Evolutionary conservation across 2,329 filamentous ascomycete genomes (phyloP).

Genomic region (Acephala macrosclerotiorum): DNA sequence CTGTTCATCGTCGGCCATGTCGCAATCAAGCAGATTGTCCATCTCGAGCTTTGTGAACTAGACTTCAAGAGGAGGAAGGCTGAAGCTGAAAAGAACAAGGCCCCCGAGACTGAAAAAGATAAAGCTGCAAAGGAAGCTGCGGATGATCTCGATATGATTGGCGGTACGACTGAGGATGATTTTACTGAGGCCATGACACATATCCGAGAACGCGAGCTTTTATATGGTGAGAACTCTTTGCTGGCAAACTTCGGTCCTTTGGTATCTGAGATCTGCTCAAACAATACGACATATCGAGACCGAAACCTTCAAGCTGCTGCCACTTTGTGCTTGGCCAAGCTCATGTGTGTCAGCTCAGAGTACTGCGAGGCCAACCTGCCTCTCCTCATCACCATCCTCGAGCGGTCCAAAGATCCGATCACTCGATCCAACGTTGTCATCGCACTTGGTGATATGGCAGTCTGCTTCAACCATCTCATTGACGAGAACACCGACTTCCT

Average conservation of each 20-base stretch:
- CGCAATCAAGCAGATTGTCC: constrained; percentile 98
- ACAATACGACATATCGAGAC: constrained; percentile 91
- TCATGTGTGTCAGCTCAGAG: constrained; percentile 97
- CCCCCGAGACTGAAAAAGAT: constrained; percentile 52
- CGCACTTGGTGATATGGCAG: constrained; percentile 97
- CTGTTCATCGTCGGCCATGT: constrained; percentile 96
- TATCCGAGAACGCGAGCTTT: constrained; percentile 83
- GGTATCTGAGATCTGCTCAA: constrained; percentile 91
- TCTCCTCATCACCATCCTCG: constrained; percentile 96
- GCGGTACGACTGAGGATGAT: constrained; percentile 93
- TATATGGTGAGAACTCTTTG: constrained; percentile 84
- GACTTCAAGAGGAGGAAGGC: constrained; percentile 98
- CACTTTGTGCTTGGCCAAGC: constrained; percentile 92
- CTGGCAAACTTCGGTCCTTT: constrained; percentile 91
- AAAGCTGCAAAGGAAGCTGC: constrained; percentile 71
- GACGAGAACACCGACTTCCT: constrained; percentile 99
- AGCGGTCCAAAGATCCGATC: constrained; percentile 89
- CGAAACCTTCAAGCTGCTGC: constrained; percentile 91
- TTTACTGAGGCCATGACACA: constrained; percentile 88
- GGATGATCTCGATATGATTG: constrained; percentile 95
- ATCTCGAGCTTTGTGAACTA: constrained; percentile 94
- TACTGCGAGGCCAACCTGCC: constrained; percentile 95
- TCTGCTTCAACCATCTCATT: constrained; percentile 99
- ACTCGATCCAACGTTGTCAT: constrained; percentile 97
- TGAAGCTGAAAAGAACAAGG: constrained; percentile 76